phyloP scores from a whole-genome alignment of 345 rosid species.

The Garcia nutans region DNA sequence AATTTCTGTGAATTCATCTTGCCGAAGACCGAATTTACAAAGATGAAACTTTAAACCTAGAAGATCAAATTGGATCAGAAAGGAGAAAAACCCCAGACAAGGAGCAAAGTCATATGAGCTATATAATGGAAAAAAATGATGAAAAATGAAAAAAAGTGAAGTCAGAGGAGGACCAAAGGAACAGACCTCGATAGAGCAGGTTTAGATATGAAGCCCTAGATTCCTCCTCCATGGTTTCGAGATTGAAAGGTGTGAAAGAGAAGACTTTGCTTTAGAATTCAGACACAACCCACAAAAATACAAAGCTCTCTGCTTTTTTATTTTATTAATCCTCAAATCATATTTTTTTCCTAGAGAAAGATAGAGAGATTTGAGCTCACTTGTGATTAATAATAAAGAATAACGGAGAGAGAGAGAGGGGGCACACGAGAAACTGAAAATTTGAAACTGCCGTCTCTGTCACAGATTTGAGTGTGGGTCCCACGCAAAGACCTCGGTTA shows the following conservation, averaged over 20 bases:
- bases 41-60: slow-evolving; percentile 5
- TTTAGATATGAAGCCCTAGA: slow-evolving; percentile 55
- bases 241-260: slow-evolving; percentile 75
- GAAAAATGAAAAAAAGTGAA: slow-evolving; percentile 1
- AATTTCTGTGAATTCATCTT: slow-evolving; percentile 13
- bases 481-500: slow-evolving; percentile 55
- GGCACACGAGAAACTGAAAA: slow-evolving; percentile 5
- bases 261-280: slow-evolving; percentile 61
- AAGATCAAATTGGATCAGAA: neutral
- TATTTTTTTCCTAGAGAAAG: neutral
- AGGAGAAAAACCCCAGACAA: slow-evolving; percentile 9
- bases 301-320: slow-evolving; percentile 40
- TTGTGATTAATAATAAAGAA: slow-evolving; percentile 1
- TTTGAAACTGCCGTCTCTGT: slow-evolving; percentile 67
- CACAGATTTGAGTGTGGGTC: slow-evolving; percentile 66
- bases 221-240: slow-evolving; percentile 42
- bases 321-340: neutral
- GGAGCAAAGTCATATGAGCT: slow-evolving; percentile 12
- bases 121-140: slow-evolving; percentile 13
- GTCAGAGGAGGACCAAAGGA: slow-evolving; percentile 17
- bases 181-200: slow-evolving; percentile 50
- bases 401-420: neutral
- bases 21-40: neutral
- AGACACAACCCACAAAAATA: slow-evolving; percentile 45
- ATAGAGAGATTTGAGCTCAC: neutral